phyloP scores from a whole-genome alignment of 108 stramenopile genomes.

The Mediolabrus comicus region DNA sequence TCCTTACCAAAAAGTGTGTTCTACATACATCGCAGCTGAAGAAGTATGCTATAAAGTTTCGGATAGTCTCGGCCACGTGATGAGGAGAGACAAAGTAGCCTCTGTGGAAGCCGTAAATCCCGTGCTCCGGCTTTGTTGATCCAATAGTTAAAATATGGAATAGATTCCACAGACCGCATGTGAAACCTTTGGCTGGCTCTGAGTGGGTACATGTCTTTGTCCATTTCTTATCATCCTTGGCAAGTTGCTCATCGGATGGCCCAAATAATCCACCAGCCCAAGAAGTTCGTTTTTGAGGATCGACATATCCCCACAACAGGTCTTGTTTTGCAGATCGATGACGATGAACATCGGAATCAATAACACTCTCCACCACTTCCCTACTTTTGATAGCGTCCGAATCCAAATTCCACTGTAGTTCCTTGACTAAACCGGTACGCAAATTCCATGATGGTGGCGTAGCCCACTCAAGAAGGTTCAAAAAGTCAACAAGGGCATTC shows the following conservation, averaged over 20 bases:
- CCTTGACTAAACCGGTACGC: slow-evolving; percentile 16
- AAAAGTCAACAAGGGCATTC: slow-evolving; percentile 27
- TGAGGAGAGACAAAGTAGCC: slow-evolving; percentile 36
- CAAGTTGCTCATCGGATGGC: slow-evolving; percentile 8
- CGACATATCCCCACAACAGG: slow-evolving; percentile 28
- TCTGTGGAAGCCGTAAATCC: slow-evolving; percentile 35
- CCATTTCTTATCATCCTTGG: slow-evolving; percentile 37
- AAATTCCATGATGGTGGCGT: slow-evolving; percentile 33
- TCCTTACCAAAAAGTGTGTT: too few species aligned
- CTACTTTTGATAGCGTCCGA: slow-evolving; percentile 3
- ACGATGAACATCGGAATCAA: slow-evolving; percentile 18
- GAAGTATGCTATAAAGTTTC: slow-evolving; percentile 34
- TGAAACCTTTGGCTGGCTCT: slow-evolving; percentile 36
- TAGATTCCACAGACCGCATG: slow-evolving; percentile 51
- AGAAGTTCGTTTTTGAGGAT: not conserved
- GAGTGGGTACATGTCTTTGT: slow-evolving; percentile 39
- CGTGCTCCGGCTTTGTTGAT: slow-evolving; percentile 18
- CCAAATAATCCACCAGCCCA: slow-evolving; percentile 9
- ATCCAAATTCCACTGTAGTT: slow-evolving; percentile 20
- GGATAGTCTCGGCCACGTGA: slow-evolving; percentile 33
- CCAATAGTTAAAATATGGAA: slow-evolving; percentile 50
- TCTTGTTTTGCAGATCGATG: slow-evolving; percentile 6
- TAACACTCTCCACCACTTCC: slow-evolving; percentile 8
- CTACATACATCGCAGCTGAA: slow-evolving; percentile 39
- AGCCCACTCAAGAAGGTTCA: slow-evolving; percentile 36